Conservation (phyloP, 2,329 filamentous ascomycete species). For the Ceratocystis papillata region DNA sequence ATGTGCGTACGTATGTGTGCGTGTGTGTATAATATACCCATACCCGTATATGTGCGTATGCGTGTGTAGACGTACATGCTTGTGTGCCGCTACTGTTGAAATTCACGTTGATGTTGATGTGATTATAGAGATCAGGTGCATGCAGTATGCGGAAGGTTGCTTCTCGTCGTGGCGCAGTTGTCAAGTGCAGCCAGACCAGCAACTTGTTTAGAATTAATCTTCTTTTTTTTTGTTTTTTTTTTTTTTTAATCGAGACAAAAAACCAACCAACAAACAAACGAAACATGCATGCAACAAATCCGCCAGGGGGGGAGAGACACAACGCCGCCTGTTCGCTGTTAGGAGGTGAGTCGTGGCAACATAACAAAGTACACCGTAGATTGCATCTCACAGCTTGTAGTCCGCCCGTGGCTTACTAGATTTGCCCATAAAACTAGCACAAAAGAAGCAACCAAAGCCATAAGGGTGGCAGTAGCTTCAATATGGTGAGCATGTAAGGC, state of each 20-base stretch:
- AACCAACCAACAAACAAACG: not conserved
- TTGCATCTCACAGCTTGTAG: not conserved
- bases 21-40: too few species aligned
- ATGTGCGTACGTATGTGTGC: too few species aligned
- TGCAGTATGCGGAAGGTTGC: constrained; percentile 5
- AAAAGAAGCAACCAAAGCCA: not conserved
- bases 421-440: not conserved
- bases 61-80: not conserved
- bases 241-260: not conserved
- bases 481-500: not conserved
- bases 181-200: constrained; percentile 7
- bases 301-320: constrained; percentile 6
- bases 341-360: constrained; percentile 3
- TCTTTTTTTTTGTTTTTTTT: not conserved
- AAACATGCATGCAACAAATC: constrained; percentile 7
- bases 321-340: not conserved
- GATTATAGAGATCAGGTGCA: not conserved
- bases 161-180: constrained; percentile 8
- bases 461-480: not conserved
- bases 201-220: not conserved
- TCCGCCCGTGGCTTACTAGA: not conserved
- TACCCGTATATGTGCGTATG: not conserved
- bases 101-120: constrained; percentile 4
- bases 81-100: not conserved
- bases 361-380: too few species aligned